Base-by-base conservation (phyloP, 495 filamentous ascomycete genomes). In the Sphaerosporella brunnea region DNA sequence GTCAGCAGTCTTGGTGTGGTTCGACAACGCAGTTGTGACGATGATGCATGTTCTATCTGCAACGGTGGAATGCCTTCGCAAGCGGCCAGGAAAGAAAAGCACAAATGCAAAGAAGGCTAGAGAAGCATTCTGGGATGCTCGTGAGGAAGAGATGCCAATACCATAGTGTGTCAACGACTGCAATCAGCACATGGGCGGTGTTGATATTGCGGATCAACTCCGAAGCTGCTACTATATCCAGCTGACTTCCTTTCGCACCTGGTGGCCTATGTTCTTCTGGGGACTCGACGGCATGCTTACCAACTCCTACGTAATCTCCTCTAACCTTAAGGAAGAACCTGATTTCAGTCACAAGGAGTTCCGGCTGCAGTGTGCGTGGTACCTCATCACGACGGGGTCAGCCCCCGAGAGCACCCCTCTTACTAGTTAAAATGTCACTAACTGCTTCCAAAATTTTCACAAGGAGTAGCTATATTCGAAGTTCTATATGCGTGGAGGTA, bases 131-230 rank as follows among this genome's bases (percentile, higher is more conserved):
- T 39, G 36, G 2, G 44, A 50, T 2, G 32, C 34, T 1, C 28
- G 36, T 1, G 37, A n/a, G n/a, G 50, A 47, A 24, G 36, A 48
- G 13, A 8, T 58, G 3, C 2, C 15, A 9, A 54, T 58, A 3
- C 44, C 49, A 8, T 8, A 25, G 10, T 36, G 38, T 48, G 55
- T 61, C 43, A 38, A 59, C 37, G 58, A 63, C 35, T 63, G 56
- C 49, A 61, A 61, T 45, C 45, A 57, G 24, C 47, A 59, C 54
- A 58, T 57, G 42, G 53, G 55, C 36, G 53, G 55, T 13, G 49
- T 61, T n/a, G 55, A 61, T 53, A 53, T 61, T 46, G 52, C 52
- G 34, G 53, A 59, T 49, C 53, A 60, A 25, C 45, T 54, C 23
- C 36, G 57, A 10, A 47, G 49, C 21, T 51, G 49, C 23, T 60